These are phyloP conservation scores for Tylopilus sp. DNA, from an alignment of 1,284 basidiomycete genomes.

Conservation along the genomic window DNA sequence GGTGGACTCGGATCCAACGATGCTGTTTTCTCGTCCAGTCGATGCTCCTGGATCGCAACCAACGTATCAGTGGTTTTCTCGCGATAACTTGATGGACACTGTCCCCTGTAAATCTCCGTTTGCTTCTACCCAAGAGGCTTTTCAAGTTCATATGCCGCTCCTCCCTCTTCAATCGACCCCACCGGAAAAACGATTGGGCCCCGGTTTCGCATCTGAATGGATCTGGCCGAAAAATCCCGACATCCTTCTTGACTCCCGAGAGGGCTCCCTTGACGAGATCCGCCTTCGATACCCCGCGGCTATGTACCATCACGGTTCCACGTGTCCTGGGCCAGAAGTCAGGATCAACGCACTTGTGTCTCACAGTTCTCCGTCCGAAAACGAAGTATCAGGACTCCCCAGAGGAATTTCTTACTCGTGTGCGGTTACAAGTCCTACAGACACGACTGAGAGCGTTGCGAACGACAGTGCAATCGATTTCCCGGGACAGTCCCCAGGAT, in stretches of 20 bases:
- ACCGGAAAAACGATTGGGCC: conserved; percentile 16
- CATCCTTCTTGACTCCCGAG: conserved; percentile 6
- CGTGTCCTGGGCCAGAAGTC: conserved; percentile 11
- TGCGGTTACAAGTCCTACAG: background rate
- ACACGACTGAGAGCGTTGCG: conserved; percentile 1
- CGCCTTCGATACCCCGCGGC: conserved; percentile 6
- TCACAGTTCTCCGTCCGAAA: conserved; percentile 9
- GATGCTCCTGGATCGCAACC: conserved; percentile 18
- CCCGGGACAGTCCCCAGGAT: conserved; percentile 1
- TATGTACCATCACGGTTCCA: conserved; percentile 6
- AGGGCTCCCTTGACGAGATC: conserved; percentile 11
- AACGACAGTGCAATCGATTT: conserved; percentile 1
- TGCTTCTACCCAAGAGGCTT: conserved; percentile 8
- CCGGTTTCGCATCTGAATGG: conserved; percentile 13
- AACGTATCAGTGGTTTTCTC: conserved; percentile 12
- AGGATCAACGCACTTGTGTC: conserved; percentile 4
- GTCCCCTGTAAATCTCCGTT: conserved; percentile 8
- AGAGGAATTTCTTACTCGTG: conserved; percentile 7
- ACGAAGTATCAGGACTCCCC: conserved; percentile 14
- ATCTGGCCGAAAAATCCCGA: conserved; percentile 22
- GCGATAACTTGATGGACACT: conserved; percentile 10
- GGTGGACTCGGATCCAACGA: conserved; percentile 11
- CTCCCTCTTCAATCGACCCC: conserved; percentile 14
- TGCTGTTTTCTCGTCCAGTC: conserved; percentile 7
- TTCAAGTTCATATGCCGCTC: conserved; percentile 12